Evolutionary conservation across 805 yeast genomes (phyloP).

Genomic region (Lachancea sp.): DNA sequence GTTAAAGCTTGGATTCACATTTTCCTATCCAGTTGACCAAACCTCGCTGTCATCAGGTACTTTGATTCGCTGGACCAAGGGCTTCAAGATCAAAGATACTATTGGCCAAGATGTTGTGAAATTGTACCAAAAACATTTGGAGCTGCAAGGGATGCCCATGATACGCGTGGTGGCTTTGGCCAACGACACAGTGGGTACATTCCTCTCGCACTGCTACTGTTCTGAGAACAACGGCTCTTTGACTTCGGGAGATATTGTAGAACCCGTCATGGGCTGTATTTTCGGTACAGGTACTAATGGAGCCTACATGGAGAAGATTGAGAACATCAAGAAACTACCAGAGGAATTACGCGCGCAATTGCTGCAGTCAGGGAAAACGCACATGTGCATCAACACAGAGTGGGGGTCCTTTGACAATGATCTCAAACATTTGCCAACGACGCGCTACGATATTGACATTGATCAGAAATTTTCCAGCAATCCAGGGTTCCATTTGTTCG

Average conservation of each 20-base stretch:
- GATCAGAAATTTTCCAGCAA: conserved; percentile 68
- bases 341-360: conserved; percentile 36
- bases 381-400: conserved; percentile 91
- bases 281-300: conserved; percentile 99
- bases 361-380: conserved; percentile 41
- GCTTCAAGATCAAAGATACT: conserved; percentile 79
- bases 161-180: conserved; percentile 81
- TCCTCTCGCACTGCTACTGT: conserved; percentile 80
- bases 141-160: conserved; percentile 46
- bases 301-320: conserved; percentile 77
- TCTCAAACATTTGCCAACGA: conserved; percentile 64
- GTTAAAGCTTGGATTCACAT: conserved; percentile 85
- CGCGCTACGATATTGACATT: conserved; percentile 67
- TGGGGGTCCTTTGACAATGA: conserved; percentile 97
- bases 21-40: conserved; percentile 89
- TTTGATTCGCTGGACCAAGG: conserved; percentile 93
- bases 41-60: conserved; percentile 72
- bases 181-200: conserved; percentile 93
- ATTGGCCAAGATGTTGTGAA: conserved; percentile 79
- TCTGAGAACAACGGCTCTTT: conserved; percentile 42
- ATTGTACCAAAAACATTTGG: conserved; percentile 63
- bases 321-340: conserved; percentile 68
- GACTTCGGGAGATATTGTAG: conserved; percentile 51
- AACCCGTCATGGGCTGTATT: conserved; percentile 81
- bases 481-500: conserved; percentile 84